phyloP scores from a whole-genome alignment of 495 filamentous ascomycete species.

The Tuber magnatum region DNA sequence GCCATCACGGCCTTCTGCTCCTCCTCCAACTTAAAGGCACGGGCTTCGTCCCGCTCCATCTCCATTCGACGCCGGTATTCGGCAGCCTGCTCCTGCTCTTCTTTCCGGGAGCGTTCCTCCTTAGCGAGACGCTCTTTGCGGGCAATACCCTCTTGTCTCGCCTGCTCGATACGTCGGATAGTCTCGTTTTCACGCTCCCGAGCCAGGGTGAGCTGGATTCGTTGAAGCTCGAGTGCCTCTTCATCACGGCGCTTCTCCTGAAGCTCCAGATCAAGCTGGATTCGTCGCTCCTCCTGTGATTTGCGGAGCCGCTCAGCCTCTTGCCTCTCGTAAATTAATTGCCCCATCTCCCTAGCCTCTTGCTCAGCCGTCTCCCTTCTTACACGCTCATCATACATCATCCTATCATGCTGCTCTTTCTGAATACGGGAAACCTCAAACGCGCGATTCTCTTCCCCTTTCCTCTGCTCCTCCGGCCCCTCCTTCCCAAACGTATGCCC shows the following conservation, averaged over 20 bases:
- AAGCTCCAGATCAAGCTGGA: conserved; percentile 10
- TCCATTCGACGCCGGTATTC: conserved; percentile 6
- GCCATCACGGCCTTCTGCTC: conserved; percentile 18
- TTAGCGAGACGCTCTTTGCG: conserved; percentile 8
- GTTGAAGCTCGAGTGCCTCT: conserved; percentile 4
- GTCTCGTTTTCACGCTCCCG: conserved; percentile 2
- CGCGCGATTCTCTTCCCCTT: conserved; percentile 11
- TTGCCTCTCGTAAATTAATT: neutral
- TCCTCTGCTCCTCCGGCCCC: conserved; percentile 10
- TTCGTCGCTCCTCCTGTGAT: conserved; percentile 4
- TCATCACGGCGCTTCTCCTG: conserved; percentile 23
- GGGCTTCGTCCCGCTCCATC: conserved; percentile 22
- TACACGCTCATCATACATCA: neutral
- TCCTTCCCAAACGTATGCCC: conserved; percentile 13
- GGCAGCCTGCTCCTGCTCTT: conserved; percentile 21
- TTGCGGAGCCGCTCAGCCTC: conserved; percentile 4
- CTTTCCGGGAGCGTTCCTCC: conserved; percentile 21
- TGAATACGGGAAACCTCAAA: conserved; percentile 2
- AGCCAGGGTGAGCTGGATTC: neutral
- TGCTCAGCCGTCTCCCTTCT: neutral
- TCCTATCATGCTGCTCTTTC: conserved; percentile 14
- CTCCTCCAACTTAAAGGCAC: conserved; percentile 17
- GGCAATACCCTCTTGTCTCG: neutral
- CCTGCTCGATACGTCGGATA: neutral
- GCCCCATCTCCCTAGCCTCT: neutral